Base-by-base conservation (phyloP, 2,329 filamentous ascomycete genomes). In the Fusarium sp. region DNA sequence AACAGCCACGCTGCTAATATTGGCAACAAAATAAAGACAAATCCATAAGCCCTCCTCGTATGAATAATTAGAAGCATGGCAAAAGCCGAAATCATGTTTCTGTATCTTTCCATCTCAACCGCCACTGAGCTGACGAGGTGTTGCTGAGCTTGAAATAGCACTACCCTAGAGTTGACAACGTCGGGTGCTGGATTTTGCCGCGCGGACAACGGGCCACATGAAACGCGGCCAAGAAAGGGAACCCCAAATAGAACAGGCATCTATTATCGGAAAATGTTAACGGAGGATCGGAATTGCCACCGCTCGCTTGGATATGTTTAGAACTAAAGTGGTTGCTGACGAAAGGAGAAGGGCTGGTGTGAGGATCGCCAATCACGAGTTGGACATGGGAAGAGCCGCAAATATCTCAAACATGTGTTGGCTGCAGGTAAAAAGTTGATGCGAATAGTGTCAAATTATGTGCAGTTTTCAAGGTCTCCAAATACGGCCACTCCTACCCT, bases 161-260 rank as follows among this genome's bases (percentile, higher is more conserved):
- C 15, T 62, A 62, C 43, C 40, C 43, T 62, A 12, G 32, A 50
- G 40, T 62, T 35, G 10, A 17, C 10, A 9, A 12, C 14, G n/a
- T 17, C 20, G 15, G 25, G 2, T 57, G 10, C n/a, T 22, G 57
- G 17, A 9, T 8, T 54, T 61, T 71, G 20, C 54, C 71, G 67
- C 71, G 47, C 63, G 71, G 56, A 56, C 40, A 68, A 62, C 15
- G 37, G 63, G 63, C 66, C 60, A 71, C 52, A 64, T 25, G 57
- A 57, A 32, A 38, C 35, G 47, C 33, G 58, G 58, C 37, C 65
- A 25, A n/a, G 22, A 17, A 38, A n/a, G 20, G n/a, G 58, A 56
- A 30, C 66, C 38, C 30, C 68, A 52, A 60, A 60, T 57, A 33
- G 57, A 47, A 47, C 52, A 25, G 38, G 47, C 15, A 52, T 12